Percentiles rank a stretch among this genome's conserved stretches.
These are phyloP conservation scores for Blastobotrys illinoisensis DNA, from an alignment of 1,139 yeast genomes.

Conservation along the genomic window DNA sequence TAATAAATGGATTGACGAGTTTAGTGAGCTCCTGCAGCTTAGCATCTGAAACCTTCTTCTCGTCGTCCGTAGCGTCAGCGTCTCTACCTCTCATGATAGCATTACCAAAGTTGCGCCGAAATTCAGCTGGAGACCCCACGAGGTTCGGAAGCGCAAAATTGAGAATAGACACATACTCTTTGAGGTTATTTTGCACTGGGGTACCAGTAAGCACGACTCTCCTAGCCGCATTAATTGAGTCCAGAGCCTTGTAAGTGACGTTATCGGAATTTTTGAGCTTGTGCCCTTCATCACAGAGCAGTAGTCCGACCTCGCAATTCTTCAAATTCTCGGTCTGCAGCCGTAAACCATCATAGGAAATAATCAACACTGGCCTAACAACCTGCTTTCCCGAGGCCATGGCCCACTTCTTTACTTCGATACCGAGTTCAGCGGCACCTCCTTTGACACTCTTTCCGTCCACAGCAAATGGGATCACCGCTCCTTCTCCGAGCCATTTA, in stretches of 20 bases:
- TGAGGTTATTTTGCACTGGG: conserved; percentile 92
- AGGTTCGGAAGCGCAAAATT: conserved; percentile 95
- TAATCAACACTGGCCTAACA: conserved; percentile 88
- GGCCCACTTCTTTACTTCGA: conserved; percentile 80
- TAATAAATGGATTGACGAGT: conserved; percentile 82
- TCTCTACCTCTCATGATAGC: conserved; percentile 83
- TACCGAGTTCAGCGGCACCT: conserved; percentile 48
- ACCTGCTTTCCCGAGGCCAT: conserved; percentile 81
- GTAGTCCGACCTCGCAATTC: conserved; percentile 77
- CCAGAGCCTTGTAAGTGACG: conserved; percentile 81
- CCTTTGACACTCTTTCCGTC: conserved; percentile 65
- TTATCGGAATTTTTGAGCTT: conserved; percentile 93
- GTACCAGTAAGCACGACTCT: conserved; percentile 94
- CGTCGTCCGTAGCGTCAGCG: conserved; percentile 81
- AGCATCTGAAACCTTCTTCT: conserved; percentile 62
- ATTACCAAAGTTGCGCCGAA: conserved; percentile 77
- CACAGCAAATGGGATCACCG: conserved; percentile 79
- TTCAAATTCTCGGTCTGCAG: conserved; percentile 75
- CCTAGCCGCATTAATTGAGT: conserved; percentile 75
- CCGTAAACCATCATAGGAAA: conserved; percentile 92
- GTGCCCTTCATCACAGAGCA: conserved; percentile 96
- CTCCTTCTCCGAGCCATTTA: conserved; percentile 94
- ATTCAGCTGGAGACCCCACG: conserved; percentile 77
- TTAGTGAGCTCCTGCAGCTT: conserved; percentile 67
- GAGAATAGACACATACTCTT: conserved; percentile 87